A percentile compares a stretch with the other conserved stretches of the same genome.
These are phyloP conservation scores for Xylariaceae sp. DNA, from an alignment of 2,329 filamentous ascomycete species.

Conservation along the genomic window DNA sequence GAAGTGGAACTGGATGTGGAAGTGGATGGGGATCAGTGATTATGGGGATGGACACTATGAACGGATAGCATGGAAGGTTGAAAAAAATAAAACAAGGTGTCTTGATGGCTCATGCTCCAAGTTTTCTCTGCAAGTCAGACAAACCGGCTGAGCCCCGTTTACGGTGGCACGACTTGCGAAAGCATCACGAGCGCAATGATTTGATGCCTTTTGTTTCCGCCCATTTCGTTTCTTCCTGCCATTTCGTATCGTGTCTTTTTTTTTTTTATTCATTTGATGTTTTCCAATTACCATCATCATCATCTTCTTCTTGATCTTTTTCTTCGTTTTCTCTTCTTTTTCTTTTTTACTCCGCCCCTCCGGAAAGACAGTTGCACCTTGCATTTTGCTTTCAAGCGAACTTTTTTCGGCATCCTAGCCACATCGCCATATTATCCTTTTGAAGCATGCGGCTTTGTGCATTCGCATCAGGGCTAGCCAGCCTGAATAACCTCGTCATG, in stretches of 20 bases:
- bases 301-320: neutral
- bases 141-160: slow-evolving; percentile 14
- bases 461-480: slow-evolving; percentile 5
- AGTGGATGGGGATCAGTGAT: neutral
- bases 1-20: neutral
- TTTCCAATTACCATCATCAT: neutral
- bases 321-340: neutral
- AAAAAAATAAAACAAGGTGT: slow-evolving; percentile 19
- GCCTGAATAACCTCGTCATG: neutral
- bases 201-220: neutral
- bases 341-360: neutral
- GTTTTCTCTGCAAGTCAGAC: slow-evolving; percentile 10
- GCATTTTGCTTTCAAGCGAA: neutral
- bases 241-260: neutral
- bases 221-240: too few species aligned
- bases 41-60: slow-evolving; percentile 13
- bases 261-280: neutral
- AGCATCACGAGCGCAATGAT: slow-evolving; percentile 4
- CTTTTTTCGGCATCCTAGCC: neutral
- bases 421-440: neutral
- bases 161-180: slow-evolving; percentile 17
- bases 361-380: neutral
- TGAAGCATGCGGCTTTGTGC: slow-evolving; percentile 5
- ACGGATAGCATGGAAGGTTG: slow-evolving; percentile 1
- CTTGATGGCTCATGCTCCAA: slow-evolving; percentile 5